Percentiles rank a stretch among this genome's conserved stretches.
These are phyloP conservation scores for Podila epigama DNA, from an alignment of 192 early-diverging fungal genomes.

Conservation along the genomic window DNA sequence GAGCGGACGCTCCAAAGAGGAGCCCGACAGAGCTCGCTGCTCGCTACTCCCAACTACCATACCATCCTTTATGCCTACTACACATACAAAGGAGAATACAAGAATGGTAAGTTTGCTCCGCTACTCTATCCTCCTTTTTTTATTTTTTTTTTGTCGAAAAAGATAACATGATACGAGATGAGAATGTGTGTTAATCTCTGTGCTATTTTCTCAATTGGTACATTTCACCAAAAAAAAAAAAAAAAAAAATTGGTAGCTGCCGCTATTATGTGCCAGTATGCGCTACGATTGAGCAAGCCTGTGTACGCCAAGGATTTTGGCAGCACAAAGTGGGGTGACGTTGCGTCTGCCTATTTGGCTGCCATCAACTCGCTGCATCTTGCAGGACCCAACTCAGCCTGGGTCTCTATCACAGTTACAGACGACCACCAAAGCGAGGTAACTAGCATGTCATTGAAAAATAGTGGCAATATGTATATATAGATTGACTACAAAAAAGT, in stretches of 20 bases:
- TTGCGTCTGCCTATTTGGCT: slow-evolving; percentile 7
- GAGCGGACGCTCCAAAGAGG: slow-evolving; percentile 15
- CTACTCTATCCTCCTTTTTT: no score
- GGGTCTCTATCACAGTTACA: slow-evolving; percentile 10
- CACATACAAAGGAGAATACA: slow-evolving; percentile 26
- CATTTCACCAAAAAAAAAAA: neutral
- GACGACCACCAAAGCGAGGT: slow-evolving; percentile 10
- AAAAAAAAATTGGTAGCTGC: no score
- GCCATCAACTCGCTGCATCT: slow-evolving; percentile 41
- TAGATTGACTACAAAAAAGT: no score
- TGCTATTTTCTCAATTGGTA: no score
- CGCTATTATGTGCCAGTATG: slow-evolving; percentile 35
- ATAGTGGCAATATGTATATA: no score
- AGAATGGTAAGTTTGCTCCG: slow-evolving; percentile 13
- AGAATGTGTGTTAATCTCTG: no score
- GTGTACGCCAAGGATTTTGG: slow-evolving; percentile 3
- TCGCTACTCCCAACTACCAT: slow-evolving; percentile 22
- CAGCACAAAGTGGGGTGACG: slow-evolving; percentile 2
- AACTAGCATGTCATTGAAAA: no score
- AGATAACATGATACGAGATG: no score
- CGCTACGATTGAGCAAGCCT: slow-evolving; percentile 6
- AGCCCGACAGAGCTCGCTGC: slow-evolving; percentile 13
- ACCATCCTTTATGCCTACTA: slow-evolving; percentile 20
- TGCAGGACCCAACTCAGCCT: slow-evolving; percentile 16
- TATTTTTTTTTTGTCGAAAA: no score